Conservation (phyloP, 78 protist species). For the slime mould (Dictyostelium discoideum) region DNA sequence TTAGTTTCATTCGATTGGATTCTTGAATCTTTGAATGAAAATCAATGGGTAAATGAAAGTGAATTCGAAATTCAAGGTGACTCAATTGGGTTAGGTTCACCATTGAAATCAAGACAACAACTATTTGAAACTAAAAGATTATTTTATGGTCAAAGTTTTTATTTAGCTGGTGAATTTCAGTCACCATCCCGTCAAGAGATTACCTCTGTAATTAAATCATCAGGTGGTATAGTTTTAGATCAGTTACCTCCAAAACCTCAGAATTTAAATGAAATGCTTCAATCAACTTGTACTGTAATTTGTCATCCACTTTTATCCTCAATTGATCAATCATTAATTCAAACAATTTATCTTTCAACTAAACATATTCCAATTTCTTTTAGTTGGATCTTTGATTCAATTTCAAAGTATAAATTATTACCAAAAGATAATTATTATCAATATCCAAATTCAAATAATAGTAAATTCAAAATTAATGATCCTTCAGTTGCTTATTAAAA, state of each 20-base stretch:
- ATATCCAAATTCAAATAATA: background rate
- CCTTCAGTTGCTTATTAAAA: background rate
- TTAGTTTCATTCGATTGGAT: constrained; percentile 68
- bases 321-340: background rate
- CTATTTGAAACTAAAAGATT: constrained; percentile 35
- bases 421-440: constrained; percentile 13
- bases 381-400: constrained; percentile 49
- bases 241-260: constrained; percentile 41
- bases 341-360: constrained; percentile 24
- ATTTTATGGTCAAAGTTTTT: constrained; percentile 43
- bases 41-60: constrained; percentile 28
- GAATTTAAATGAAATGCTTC: constrained; percentile 35
- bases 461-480: background rate
- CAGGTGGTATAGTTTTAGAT: constrained; percentile 41
- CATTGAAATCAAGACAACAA: constrained; percentile 34
- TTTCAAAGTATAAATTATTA: constrained; percentile 10
- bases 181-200: constrained; percentile 45
- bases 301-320: background rate
- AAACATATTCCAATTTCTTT: constrained; percentile 47
- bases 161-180: constrained; percentile 40
- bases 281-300: constrained; percentile 42
- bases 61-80: constrained; percentile 58
- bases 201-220: background rate
- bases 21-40: constrained; percentile 29
- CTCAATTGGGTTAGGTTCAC: constrained; percentile 9